Conservation (phyloP, 2,329 filamentous ascomycete species). For the Trichoderma sp. region DNA sequence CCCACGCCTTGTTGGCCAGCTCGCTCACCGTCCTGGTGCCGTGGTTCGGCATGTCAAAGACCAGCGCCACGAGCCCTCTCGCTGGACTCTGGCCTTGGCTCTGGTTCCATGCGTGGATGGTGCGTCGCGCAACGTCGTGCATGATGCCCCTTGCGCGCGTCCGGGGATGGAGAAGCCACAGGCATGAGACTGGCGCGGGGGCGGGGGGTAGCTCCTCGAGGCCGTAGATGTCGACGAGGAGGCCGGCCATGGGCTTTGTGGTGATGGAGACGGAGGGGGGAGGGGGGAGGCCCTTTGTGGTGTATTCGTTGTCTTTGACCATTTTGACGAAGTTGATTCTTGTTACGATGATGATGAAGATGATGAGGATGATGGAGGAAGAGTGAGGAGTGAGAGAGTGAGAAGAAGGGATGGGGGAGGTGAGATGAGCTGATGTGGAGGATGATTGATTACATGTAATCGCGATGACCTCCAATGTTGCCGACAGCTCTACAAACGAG, state of each 20-base stretch:
- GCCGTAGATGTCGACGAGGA: slow-evolving; percentile 79
- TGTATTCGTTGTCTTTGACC: slow-evolving; percentile 32
- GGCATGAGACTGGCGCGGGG: slow-evolving; percentile 64
- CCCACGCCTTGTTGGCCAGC: slow-evolving; percentile 76
- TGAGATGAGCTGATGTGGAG: neutral
- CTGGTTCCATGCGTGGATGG: slow-evolving; percentile 69
- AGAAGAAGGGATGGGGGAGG: neutral
- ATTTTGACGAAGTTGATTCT: neutral
- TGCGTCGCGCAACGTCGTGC: slow-evolving; percentile 69
- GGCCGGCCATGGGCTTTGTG: slow-evolving; percentile 73
- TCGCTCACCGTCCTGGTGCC: slow-evolving; percentile 70
- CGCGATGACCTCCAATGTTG: too few species aligned
- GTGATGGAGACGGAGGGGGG: slow-evolving; percentile 61
- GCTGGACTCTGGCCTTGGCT: slow-evolving; percentile 29
- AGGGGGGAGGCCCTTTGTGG: slow-evolving; percentile 44
- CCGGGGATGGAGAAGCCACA: slow-evolving; percentile 92
- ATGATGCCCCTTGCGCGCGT: slow-evolving; percentile 71
- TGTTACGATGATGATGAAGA: neutral
- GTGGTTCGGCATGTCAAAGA: slow-evolving; percentile 94
- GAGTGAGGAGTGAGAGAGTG: neutral
- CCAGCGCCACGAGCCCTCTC: slow-evolving; percentile 73
- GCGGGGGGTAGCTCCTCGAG: slow-evolving; percentile 67
- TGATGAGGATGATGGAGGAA: too few species aligned
- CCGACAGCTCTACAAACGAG: neutral
- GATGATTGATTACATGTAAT: too few species aligned